Evolutionary conservation across 164 flowering plant genomes (phyloP).

Genomic region (Umbellularia californica): DNA sequence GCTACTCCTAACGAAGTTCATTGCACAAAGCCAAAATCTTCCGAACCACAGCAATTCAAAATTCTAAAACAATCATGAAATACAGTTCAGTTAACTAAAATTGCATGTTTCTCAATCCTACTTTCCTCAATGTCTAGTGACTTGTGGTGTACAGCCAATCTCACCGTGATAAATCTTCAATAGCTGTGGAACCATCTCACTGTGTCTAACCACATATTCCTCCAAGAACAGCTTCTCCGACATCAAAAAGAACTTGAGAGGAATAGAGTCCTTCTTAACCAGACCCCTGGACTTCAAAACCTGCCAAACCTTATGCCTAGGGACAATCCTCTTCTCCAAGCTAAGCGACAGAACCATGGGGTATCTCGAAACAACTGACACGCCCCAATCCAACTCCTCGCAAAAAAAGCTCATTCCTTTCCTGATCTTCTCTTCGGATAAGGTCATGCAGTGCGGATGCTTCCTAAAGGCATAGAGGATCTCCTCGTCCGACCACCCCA

Average conservation of each 20-base stretch:
- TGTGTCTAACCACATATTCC: constrained; percentile 10
- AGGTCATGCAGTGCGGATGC: constrained; percentile 2
- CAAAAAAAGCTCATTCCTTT: constrained; percentile 3
- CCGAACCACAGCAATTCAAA: no score
- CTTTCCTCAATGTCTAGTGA: not conserved
- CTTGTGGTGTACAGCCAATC: not conserved
- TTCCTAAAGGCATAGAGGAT: constrained; percentile 1
- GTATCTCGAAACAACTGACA: not conserved
- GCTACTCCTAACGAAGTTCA: no score
- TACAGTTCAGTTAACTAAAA: not conserved
- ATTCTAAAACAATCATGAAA: no score
- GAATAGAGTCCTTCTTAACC: not conserved
- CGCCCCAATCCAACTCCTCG: constrained; percentile 6
- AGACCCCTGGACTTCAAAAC: constrained; percentile 7
- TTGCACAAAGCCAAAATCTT: no score
- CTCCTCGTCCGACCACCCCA: constrained; percentile 11
- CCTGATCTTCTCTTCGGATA: constrained; percentile 11
- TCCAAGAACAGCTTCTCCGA: constrained; percentile 8
- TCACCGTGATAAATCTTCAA: not conserved
- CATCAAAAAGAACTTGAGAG: not conserved
- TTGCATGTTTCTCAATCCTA: not conserved
- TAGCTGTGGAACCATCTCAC: constrained; percentile 11
- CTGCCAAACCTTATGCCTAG: constrained; percentile 9
- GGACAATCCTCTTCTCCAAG: constrained; percentile 16
- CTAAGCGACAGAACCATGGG: constrained; percentile 8